Conservation (phyloP, 2,329 filamentous ascomycete species). For the Thelonectria olida region DNA sequence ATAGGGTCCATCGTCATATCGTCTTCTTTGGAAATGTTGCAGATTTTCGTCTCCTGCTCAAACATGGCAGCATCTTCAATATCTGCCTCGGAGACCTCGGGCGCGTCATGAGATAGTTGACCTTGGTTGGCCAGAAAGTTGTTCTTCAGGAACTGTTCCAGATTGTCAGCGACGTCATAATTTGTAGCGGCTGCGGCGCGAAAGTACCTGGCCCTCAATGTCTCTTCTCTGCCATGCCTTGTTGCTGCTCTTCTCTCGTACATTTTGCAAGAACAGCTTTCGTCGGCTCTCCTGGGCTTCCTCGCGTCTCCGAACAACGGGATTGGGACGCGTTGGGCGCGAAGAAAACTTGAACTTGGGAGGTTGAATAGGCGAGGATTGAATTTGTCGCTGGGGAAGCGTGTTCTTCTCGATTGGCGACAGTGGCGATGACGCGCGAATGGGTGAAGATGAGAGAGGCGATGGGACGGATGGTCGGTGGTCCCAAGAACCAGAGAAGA, state of each 20-base stretch:
- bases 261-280: constrained; percentile 74
- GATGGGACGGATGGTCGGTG: constrained; percentile 61
- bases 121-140: constrained; percentile 46
- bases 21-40: constrained; percentile 45
- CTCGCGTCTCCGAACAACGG: constrained; percentile 68
- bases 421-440: constrained; percentile 61
- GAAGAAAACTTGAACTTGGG: constrained; percentile 61
- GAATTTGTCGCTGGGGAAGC: constrained; percentile 51
- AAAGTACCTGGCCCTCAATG: constrained; percentile 63
- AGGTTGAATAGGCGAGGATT: constrained; percentile 56
- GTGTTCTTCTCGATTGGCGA: constrained; percentile 54
- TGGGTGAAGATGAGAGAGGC: constrained; percentile 67
- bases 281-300: constrained; percentile 71
- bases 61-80: constrained; percentile 59
- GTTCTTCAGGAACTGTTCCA: constrained; percentile 46
- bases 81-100: constrained; percentile 57
- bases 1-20: constrained; percentile 62
- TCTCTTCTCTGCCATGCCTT: constrained; percentile 67
- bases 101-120: constrained; percentile 47
- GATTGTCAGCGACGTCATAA: constrained; percentile 15
- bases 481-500: constrained; percentile 55
- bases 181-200: not conserved
- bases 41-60: constrained; percentile 36
- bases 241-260: constrained; percentile 68
- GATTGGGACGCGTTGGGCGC: constrained; percentile 69